phyloP scores from a whole-genome alignment of 768 basidiomycete species.

The Agrocybe pediades region DNA sequence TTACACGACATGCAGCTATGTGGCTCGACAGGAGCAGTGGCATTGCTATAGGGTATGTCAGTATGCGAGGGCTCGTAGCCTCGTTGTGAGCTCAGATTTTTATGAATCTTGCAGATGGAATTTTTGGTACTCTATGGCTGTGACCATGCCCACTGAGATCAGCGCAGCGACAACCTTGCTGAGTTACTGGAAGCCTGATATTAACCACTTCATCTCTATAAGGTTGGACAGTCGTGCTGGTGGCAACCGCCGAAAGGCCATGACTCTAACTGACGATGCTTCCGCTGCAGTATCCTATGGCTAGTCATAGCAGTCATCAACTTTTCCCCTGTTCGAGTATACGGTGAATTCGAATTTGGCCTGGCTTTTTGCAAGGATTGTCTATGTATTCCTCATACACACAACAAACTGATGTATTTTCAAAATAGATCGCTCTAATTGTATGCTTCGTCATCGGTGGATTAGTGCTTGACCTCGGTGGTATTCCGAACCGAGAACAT shows the following conservation, averaged over 20 bases:
- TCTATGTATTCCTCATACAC: neutral
- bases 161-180: slow-evolving; percentile 54
- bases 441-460: slow-evolving; percentile 35
- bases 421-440: slow-evolving; percentile 49
- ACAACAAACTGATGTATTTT: too few relatives aligned
- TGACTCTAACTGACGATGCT: neutral
- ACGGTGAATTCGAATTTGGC: slow-evolving; percentile 59
- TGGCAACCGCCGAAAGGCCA: too few relatives aligned
- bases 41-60: slow-evolving; percentile 27
- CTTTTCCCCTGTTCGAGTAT: slow-evolving; percentile 43
- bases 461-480: slow-evolving; percentile 51
- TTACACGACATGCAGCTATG: slow-evolving; percentile 49
- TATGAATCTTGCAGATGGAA: slow-evolving; percentile 29
- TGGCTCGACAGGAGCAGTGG: slow-evolving; percentile 47
- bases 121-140: slow-evolving; percentile 43
- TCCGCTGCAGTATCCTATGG: slow-evolving; percentile 26
- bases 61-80: too few relatives aligned
- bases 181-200: slow-evolving; percentile 31
- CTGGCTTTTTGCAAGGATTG: slow-evolving; percentile 39
- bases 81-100: neutral
- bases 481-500: slow-evolving; percentile 43
- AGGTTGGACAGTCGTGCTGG: slow-evolving; percentile 17
- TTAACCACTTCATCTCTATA: slow-evolving; percentile 25
- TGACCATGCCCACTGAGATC: slow-evolving; percentile 52
- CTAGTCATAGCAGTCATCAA: slow-evolving; percentile 36